Evolutionary conservation across 2,329 filamentous ascomycete genomes (phyloP), one percentile per base, ranked within the genome.

Genomic region (Trichoderma simmonsii): DNA sequence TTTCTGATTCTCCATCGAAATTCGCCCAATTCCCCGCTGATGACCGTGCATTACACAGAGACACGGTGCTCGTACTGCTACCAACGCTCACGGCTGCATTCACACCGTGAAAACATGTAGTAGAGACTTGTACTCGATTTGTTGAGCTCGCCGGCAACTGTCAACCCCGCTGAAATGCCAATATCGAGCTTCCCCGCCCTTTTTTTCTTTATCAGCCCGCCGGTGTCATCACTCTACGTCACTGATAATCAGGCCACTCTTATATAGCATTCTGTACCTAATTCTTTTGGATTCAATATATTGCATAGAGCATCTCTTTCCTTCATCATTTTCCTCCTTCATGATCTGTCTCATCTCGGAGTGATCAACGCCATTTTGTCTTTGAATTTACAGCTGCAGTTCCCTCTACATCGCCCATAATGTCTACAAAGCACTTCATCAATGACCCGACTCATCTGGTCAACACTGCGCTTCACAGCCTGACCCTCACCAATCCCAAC

Each of bases 401-500:
- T 7, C 3, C 14, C 4, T 51, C 21, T 34, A 21, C 21, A 9
- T 24, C 15, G 56, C 54, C 32, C 75, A 78, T 48, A 75, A 85
- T 85, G 83, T 89, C 89, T 36, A 80, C 86, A 73, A 97, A 96
- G 85, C 95, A 98, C 84, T 97, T 98, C 85, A 90, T 97, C 85
- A 90, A 94, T 81, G 92, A 97, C 80, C 90, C 94, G 56, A 89
- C 90, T 68, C 87, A 92, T 78, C 89, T 98, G 66, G 93, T 98
- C 80, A 87, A 89, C 79, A 86, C 90, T 56, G 93, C 95, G 59
- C 89, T 98, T 24, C 87, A 90, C 77, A 90, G 92, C 74, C 86
- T 96, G 39, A 95, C 94, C 26, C 85, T 93, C 73, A 94, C 92
- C 65, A 98, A 98, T 81, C 95, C 95, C 9, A 91, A 92, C 43